Conservation (phyloP, 1,284 basidiomycete species). For the Malassezia nana region DNA sequence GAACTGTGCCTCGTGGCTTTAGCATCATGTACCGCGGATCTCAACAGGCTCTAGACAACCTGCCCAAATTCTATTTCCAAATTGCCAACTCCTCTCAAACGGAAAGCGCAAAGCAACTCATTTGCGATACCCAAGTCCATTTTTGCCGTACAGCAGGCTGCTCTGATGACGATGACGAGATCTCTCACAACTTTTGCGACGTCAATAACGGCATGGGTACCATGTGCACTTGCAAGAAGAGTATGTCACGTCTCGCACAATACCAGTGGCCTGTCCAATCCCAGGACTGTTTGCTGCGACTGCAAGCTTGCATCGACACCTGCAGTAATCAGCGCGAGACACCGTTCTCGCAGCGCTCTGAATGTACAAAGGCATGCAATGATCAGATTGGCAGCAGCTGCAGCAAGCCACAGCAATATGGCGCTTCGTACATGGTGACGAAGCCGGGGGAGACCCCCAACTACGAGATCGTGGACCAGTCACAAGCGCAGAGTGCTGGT, state of each 20-base stretch:
- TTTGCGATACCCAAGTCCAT: conserved; percentile 33
- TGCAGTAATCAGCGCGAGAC: conserved; percentile 26
- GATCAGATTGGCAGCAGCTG: conserved; percentile 32
- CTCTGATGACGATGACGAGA: conserved; percentile 18
- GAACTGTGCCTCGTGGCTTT: conserved; percentile 3
- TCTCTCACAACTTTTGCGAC: conserved; percentile 42
- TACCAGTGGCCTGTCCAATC: conserved; percentile 44
- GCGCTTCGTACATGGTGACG: conserved; percentile 34
- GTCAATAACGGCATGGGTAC: conserved; percentile 27
- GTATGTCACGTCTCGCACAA: conserved; percentile 30
- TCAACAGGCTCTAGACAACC: conserved; percentile 4
- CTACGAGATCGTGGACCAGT: conserved; percentile 21
- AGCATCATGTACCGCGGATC: conserved; percentile 16
- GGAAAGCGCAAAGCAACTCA: conserved; percentile 1
- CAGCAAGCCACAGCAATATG: conserved; percentile 34
- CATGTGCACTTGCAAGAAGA: conserved; percentile 33
- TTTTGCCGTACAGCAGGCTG: conserved; percentile 39
- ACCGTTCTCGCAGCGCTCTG: conserved; percentile 24
- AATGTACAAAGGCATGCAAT: conserved; percentile 26
- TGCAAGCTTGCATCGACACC: conserved; percentile 27
- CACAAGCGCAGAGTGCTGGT: conserved; percentile 13
- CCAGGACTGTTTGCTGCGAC: conserved; percentile 35
- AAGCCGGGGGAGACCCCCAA: conserved; percentile 30
- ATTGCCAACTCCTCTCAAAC: conserved; percentile 18
- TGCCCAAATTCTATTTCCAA: conserved; percentile 18